Percentiles rank a stretch among this genome's conserved stretches.
Evolutionary conservation across 176 grass and related monocot genomes (phyloP).

Genomic region (Zizania latifolia): DNA sequence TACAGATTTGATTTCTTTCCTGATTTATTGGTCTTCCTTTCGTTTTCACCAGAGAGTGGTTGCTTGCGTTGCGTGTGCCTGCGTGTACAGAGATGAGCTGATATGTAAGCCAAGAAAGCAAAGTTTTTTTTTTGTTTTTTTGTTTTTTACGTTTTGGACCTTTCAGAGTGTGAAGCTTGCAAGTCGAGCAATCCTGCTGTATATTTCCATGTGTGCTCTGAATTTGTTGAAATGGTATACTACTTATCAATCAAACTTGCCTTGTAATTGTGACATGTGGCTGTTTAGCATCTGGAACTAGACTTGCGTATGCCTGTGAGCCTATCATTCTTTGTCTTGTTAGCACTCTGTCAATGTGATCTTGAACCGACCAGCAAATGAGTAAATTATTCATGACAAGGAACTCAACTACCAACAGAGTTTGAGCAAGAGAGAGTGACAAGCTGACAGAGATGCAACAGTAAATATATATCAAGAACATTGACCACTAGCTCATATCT

Average conservation of each 20-base stretch:
- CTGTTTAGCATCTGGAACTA: not conserved
- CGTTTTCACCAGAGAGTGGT: not conserved
- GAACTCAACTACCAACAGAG: not conserved
- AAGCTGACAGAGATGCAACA: not conserved
- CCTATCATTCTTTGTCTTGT: not conserved
- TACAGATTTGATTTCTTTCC: not conserved
- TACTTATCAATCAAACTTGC: not conserved
- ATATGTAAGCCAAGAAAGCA: conserved; percentile 1
- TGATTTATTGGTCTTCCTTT: not conserved
- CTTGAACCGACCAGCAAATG: conserved; percentile 12
- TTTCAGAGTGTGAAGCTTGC: conserved; percentile 19
- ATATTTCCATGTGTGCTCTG: not conserved
- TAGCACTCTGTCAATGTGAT: not conserved
- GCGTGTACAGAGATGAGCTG: conserved; percentile 36
- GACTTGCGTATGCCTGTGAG: not conserved
- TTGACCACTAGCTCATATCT: not conserved
- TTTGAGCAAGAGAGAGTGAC: not conserved
- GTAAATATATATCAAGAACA: not conserved
- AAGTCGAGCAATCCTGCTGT: conserved; percentile 22
- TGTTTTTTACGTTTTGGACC: not conserved
- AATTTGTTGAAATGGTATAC: not conserved
- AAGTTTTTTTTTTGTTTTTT: not conserved
- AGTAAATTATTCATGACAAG: conserved; percentile 1
- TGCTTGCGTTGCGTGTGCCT: conserved; percentile 27
- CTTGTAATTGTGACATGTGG: not conserved